Conservation (phyloP, 768 basidiomycete genomes). For the Macrolepiota albuminosa region DNA sequence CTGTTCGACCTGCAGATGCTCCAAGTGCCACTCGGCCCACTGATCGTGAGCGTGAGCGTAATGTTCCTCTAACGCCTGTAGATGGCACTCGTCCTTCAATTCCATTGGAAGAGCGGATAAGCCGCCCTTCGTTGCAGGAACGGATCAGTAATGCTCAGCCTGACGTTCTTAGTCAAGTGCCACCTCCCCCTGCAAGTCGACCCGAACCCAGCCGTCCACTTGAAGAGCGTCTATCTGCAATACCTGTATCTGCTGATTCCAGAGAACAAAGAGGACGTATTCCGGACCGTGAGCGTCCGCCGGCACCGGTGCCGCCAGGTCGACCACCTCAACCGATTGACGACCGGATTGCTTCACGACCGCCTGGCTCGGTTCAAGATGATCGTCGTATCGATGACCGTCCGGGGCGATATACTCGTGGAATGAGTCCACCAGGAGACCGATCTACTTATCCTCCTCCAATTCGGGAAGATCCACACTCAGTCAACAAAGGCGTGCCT, state of each 20-base stretch:
- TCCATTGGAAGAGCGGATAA: slow-evolving; percentile 36
- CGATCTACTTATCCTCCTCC: slow-evolving; percentile 18
- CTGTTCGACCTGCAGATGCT: slow-evolving; percentile 16
- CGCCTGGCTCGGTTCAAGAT: slow-evolving; percentile 10
- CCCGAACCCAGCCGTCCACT: slow-evolving; percentile 22
- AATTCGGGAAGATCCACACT: slow-evolving; percentile 29
- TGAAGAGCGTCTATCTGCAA: slow-evolving; percentile 37
- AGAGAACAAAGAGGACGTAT: slow-evolving; percentile 17
- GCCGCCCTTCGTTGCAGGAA: slow-evolving; percentile 30
- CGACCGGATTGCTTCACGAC: slow-evolving; percentile 6
- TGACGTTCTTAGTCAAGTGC: slow-evolving; percentile 4
- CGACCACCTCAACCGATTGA: slow-evolving; percentile 13
- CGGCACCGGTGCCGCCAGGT: slow-evolving; percentile 12
- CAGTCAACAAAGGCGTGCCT: slow-evolving; percentile 20
- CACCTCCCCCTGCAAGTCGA: slow-evolving; percentile 10
- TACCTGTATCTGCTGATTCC: slow-evolving; percentile 17
- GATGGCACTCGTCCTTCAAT: slow-evolving; percentile 17
- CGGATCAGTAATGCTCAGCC: slow-evolving; percentile 27
- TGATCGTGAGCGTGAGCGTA: slow-evolving; percentile 9
- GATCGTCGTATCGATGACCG: slow-evolving; percentile 22
- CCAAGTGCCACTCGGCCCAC: slow-evolving; percentile 16
- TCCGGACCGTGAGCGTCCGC: slow-evolving; percentile 14
- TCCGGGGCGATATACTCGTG: slow-evolving; percentile 16
- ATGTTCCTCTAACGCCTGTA: slow-evolving; percentile 8
- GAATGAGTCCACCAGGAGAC: slow-evolving; percentile 9